Base-by-base conservation (phyloP, 2,329 filamentous ascomycete genomes). In the Hirsutella minnesotensis region DNA sequence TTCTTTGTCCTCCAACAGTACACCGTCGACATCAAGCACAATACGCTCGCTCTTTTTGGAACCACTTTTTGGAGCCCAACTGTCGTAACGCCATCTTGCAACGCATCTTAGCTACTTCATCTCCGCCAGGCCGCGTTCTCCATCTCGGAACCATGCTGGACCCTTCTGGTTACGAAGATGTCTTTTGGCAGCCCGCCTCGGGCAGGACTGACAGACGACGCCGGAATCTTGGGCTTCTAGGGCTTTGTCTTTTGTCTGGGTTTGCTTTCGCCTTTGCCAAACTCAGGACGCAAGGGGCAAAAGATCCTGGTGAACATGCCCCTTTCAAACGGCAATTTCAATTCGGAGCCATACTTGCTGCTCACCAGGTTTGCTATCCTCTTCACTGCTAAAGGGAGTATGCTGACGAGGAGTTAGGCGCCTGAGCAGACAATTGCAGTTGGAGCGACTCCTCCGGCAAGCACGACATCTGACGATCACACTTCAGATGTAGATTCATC, bases 31-130 rank as follows among this genome's bases (percentile, higher is more conserved):
- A 18, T 38, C 16, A n/a, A 7, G 18, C 16, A 22, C 8, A 16
- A 19, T 3, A 27, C 9, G 10, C 33, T 15, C n/a, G 19, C 21
- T 12, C 30, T 34, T 44, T 51, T 50, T 51, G 48, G 41, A 39
- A 40, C 41, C 40, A 42, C 30, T 48, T 49, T 27, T 52, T 54
- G 53, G 46, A 47, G 42, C 44, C 42, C 45, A 46, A 29, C 41
- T 51, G 52, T 52, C 52, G 49, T 47, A 49, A 43, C 48, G 43
- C 44, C 47, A 39, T 56, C 49, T 57, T 56, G 53, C 49, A 44
- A 49, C 44, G 42, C 47, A 56, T 52, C 40, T 49, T 54, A 49
- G 39, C 33, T 34, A 34, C 31, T 31, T 40, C 38, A 13, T 4
- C 38, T 22, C 21, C 30, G 5, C 15, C 8, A n/a, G 15, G 15